Base-by-base conservation (phyloP, 75 land plant species). In the Pinus tabuliformis region DNA sequence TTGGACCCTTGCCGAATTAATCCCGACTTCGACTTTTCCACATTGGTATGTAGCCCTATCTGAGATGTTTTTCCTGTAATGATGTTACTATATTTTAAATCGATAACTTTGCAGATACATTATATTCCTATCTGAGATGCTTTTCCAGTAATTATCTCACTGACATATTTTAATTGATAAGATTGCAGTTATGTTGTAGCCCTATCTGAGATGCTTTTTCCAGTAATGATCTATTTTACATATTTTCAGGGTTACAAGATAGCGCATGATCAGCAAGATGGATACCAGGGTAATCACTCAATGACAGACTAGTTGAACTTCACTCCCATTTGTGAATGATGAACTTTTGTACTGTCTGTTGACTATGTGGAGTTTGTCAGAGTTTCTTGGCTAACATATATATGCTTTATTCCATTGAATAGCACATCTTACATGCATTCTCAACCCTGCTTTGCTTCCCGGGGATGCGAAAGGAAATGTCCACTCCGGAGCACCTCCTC, bases 401-500 rank as follows among this genome's bases (percentile, higher is more conserved):
- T 21, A 20, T 37, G 8, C n/a, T n/a, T 6, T 78, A 33, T 21
- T 28, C 61, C 15, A 7, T 22, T 36, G 45, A 68, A 39, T 17
- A 77, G 80, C 58, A 77, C 87, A 63, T 64, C 74, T 84, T 49
- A 57, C 86, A 45, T 72, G 73, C 42, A 80, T 79, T 33, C 80
- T 36, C 17, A 61, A 78, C 17, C 78, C 88, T 60, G 62, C 77
- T 22, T 21, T 77, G 37, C 72, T 37, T 52, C 75, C 59, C 71
- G 74, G 78, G 79, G 68, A 24, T 59, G 74, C 54, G 62, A 70
- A 80, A 88, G 83, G 85, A 81, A 96, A 94, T 81, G 85, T 96
- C 57, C 93, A 94, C 75, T 75, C 90, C 73, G 95, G 98, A 45
- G 98, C 93, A 56, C 84, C 89, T 59, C 99, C 99, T 66, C 99